Conservation (phyloP, 176 grass and related monocot genomes). For the Carex cristatella region DNA sequence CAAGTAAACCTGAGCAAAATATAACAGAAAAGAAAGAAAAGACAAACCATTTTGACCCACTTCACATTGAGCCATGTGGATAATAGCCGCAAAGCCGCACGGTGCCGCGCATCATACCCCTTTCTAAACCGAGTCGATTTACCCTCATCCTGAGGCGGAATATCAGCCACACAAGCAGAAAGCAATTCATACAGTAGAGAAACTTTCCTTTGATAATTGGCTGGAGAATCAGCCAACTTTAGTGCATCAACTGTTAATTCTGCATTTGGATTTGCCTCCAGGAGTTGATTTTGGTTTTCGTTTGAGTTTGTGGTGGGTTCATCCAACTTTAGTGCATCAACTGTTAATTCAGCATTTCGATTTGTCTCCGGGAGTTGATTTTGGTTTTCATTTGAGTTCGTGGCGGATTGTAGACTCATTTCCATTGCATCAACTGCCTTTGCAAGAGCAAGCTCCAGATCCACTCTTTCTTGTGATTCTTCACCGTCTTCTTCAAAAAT, state of each 20-base stretch:
- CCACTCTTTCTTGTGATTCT: constrained; percentile 48
- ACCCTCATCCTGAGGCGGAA: constrained; percentile 44
- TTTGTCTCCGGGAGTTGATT: neutral
- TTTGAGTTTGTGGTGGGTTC: constrained; percentile 11
- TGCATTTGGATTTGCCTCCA: neutral
- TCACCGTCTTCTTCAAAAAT: constrained; percentile 74
- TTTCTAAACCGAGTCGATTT: constrained; percentile 52
- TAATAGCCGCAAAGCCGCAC: constrained; percentile 71
- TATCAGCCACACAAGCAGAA: constrained; percentile 89
- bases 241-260: constrained; percentile 20
- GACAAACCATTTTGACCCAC: constrained; percentile 87
- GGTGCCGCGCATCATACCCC: constrained; percentile 96
- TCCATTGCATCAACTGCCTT: constrained; percentile 83
- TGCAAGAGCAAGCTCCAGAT: constrained; percentile 74
- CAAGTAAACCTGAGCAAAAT: neutral
- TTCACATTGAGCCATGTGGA: constrained; percentile 82
- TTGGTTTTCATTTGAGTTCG: neutral
- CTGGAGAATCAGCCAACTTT: constrained; percentile 27
- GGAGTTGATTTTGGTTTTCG: neutral
- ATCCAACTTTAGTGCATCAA: constrained; percentile 5
- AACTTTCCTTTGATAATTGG: constrained; percentile 58
- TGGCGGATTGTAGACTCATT: constrained; percentile 49
- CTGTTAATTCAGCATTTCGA: neutral
- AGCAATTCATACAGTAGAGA: constrained; percentile 84
- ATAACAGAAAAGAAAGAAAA: neutral